These are phyloP conservation scores for Citropsis articulata DNA, from an alignment of 345 rosid genomes.

Conservation along the genomic window DNA sequence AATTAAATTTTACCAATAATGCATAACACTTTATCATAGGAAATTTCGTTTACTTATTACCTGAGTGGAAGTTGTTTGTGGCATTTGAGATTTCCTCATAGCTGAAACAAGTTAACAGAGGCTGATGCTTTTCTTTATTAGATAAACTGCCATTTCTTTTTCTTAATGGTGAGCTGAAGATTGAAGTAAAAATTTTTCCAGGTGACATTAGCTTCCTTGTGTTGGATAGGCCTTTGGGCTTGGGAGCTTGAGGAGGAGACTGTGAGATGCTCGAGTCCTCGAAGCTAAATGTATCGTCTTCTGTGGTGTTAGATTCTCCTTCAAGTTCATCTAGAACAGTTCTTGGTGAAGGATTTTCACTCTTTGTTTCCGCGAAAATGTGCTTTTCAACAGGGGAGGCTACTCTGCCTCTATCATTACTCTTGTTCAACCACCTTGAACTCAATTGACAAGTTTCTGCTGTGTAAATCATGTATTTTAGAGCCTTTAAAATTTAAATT, in stretches of 20 bases:
- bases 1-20: not conserved
- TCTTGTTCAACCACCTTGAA: constrained; percentile 27
- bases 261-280: constrained; percentile 44
- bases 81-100: constrained; percentile 70
- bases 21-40: no score
- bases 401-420: constrained; percentile 2
- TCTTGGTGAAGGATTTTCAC: constrained; percentile 50
- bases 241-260: constrained; percentile 38
- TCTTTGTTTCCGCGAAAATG: constrained; percentile 17
- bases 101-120: constrained; percentile 64
- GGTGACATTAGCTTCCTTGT: constrained; percentile 40
- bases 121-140: constrained; percentile 38
- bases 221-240: constrained; percentile 21
- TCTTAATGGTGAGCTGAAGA: constrained; percentile 52
- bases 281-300: constrained; percentile 51
- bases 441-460: constrained; percentile 31
- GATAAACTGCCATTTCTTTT: constrained; percentile 35
- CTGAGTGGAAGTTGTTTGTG: constrained; percentile 65
- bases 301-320: constrained; percentile 55
- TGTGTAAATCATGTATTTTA: not conserved
- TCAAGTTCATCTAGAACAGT: constrained; percentile 49
- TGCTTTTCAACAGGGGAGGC: constrained; percentile 22
- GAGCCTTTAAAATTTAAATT: not conserved
- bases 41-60: constrained; percentile 22
- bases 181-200: constrained; percentile 46